Evolutionary conservation across 1,139 yeast species (phyloP), one percentile per base, ranked within the genome.

Genomic region (Oligophagozyma castellii): DNA sequence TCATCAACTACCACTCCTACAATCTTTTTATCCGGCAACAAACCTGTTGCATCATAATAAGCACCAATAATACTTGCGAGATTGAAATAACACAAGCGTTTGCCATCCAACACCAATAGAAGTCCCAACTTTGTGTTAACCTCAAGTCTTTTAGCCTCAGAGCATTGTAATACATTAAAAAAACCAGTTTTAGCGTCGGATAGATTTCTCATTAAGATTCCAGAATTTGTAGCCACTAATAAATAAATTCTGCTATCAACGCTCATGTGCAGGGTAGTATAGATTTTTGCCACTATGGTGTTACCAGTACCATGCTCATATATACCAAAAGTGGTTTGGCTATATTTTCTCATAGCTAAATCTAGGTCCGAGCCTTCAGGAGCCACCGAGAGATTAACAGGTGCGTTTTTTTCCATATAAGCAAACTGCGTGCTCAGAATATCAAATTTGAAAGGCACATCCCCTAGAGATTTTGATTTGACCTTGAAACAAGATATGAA

Each of bases 331-430:
- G 7, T 10, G 11, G 27, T 16, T 14, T 24, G 24, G 49, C 52
- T 44, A 25, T 50, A 46, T 18, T 42, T 43, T 16, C 49, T 47
- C 21, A 67, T 46, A 4, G 73, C 69, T 4, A 62, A 51, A 36
- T 73, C 74, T 14, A 79, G 51, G 1, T 76, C 78, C 19, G 81
- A 80, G 12, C 68, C 65, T n/a, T 69, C 64, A 0, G 75, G 65
- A 32, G 72, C 66, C 2, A 74, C 58, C 3, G 79, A 84, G 25
- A 78, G 49, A 38, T 70, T 72, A 3, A 51, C 48, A 0, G 79
- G 68, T n/a, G 65, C 60, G 29, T 62, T 66, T 6, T 61, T 53
- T 5, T 60, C 63, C 13, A 73, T 79, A 48, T 77, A 79, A 1
- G 73, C 77, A 54, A 80, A 80, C 18, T 68, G 61, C 39, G 73